phyloP scores from a whole-genome alignment of 116 monocot species.

The Papilionanthe hybrid region DNA sequence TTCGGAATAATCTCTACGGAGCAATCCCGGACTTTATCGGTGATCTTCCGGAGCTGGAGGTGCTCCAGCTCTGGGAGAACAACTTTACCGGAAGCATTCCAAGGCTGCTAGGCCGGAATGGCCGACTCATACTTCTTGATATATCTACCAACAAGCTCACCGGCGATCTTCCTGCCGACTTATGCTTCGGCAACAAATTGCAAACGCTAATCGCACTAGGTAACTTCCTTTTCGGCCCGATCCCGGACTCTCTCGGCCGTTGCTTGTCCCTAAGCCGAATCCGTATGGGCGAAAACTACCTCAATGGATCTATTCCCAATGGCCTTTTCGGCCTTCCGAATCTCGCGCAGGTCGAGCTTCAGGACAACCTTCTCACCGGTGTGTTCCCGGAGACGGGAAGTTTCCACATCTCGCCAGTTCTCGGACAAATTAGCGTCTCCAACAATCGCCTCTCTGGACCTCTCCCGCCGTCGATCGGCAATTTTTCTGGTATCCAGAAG shows the following conservation, averaged over 20 bases:
- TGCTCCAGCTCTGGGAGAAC: slow-evolving; percentile 91
- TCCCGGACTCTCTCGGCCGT: slow-evolving; percentile 51
- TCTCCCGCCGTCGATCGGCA: slow-evolving; percentile 61
- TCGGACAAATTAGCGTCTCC: slow-evolving; percentile 65
- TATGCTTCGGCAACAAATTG: slow-evolving; percentile 56
- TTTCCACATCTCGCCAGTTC: slow-evolving; percentile 18
- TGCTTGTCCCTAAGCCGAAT: slow-evolving; percentile 49
- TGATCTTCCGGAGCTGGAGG: slow-evolving; percentile 64
- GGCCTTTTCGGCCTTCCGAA: slow-evolving; percentile 61
- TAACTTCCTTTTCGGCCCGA: slow-evolving; percentile 63
- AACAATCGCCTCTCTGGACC: slow-evolving; percentile 60
- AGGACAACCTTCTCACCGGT: slow-evolving; percentile 81
- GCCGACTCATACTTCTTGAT: slow-evolving; percentile 56
- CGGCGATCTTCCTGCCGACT: slow-evolving; percentile 52
- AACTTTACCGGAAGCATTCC: slow-evolving; percentile 86
- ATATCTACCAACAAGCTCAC: slow-evolving; percentile 77
- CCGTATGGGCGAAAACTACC: slow-evolving; percentile 60
- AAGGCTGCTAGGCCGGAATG: slow-evolving; percentile 39
- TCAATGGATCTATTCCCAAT: slow-evolving; percentile 69
- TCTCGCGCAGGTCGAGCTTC: slow-evolving; percentile 71
- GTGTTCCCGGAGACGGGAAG: slow-evolving; percentile 49
- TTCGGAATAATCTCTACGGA: slow-evolving; percentile 66
- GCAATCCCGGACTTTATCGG: slow-evolving; percentile 66
- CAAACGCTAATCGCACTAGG: slow-evolving; percentile 60
- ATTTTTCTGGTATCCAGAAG: slow-evolving; percentile 67